Conservation (phyloP, 2,329 filamentous ascomycete species). For the Fusarium sp. region DNA sequence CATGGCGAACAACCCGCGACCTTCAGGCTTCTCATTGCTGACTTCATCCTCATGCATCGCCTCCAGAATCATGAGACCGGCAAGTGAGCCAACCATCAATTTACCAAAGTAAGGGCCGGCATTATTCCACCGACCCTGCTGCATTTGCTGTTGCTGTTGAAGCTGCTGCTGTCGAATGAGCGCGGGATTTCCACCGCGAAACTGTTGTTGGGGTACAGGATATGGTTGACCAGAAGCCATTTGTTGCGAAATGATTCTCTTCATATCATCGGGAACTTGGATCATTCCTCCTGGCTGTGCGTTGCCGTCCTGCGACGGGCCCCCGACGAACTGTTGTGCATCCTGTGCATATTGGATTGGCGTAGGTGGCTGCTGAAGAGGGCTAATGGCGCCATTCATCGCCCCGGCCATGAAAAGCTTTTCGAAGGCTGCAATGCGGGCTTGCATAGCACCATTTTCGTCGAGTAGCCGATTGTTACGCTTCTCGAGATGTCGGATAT, state of each 20-base stretch:
- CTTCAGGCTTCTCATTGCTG: constrained; percentile 70
- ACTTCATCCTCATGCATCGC: constrained; percentile 76
- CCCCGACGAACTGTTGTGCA: constrained; percentile 57
- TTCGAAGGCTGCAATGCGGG: constrained; percentile 77
- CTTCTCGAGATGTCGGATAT: constrained; percentile 93
- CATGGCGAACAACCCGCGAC: constrained; percentile 73
- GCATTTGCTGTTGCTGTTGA: constrained; percentile 62
- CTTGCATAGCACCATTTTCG: constrained; percentile 83
- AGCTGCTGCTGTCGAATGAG: constrained; percentile 66
- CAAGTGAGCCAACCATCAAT: constrained; percentile 92
- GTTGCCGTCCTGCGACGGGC: constrained; percentile 50
- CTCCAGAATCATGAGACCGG: constrained; percentile 91
- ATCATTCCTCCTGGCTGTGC: constrained; percentile 68
- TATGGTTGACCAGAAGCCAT: constrained; percentile 66
- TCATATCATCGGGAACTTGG: constrained; percentile 73
- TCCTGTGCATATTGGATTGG: constrained; percentile 61
- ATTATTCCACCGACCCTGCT: constrained; percentile 65
- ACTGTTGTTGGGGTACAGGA: constrained; percentile 59
- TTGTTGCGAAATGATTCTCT: constrained; percentile 68
- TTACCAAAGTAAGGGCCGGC: constrained; percentile 72
- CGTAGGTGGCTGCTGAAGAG: constrained; percentile 64
- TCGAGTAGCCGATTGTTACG: constrained; percentile 84
- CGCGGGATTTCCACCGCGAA: constrained; percentile 55
- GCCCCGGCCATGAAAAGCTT: constrained; percentile 84
- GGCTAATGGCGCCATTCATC: constrained; percentile 69